Conservation (phyloP, 192 early-diverging fungal species). For the Paraglomus brasilianum region DNA sequence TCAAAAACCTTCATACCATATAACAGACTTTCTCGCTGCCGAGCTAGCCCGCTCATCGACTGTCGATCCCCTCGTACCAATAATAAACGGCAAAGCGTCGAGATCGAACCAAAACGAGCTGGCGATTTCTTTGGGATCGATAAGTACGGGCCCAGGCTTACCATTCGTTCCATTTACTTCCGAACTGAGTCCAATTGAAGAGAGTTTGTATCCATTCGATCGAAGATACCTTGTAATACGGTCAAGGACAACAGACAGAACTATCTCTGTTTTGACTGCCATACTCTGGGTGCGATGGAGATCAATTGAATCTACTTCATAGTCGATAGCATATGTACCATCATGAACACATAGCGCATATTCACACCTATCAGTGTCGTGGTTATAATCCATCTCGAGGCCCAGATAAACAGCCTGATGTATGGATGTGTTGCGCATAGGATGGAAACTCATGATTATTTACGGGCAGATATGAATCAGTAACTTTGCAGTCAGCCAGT, state of each 20-base stretch:
- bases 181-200: slow-evolving; percentile 61
- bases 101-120: slow-evolving; percentile 70
- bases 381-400: slow-evolving; percentile 45
- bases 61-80: slow-evolving; percentile 59
- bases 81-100: slow-evolving; percentile 71
- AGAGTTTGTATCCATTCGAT: slow-evolving; percentile 66
- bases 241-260: slow-evolving; percentile 53
- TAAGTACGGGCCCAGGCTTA: slow-evolving; percentile 39
- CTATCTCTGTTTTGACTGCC: slow-evolving; percentile 34
- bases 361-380: slow-evolving; percentile 37
- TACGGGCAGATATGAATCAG: too few species aligned
- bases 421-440: background rate
- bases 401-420: slow-evolving; percentile 54
- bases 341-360: slow-evolving; percentile 72
- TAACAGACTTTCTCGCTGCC: slow-evolving; percentile 70
- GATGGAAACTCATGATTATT: too few species aligned
- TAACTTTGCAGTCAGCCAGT: too few species aligned
- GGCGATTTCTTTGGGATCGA: slow-evolving; percentile 19
- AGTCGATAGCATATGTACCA: slow-evolving; percentile 62
- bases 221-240: slow-evolving; percentile 53
- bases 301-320: slow-evolving; percentile 50
- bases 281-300: slow-evolving; percentile 7
- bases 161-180: slow-evolving; percentile 41
- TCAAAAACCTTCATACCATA: slow-evolving; percentile 43
- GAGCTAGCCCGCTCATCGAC: slow-evolving; percentile 70